phyloP scores from a whole-genome alignment of 805 yeast species.

The Wickerhamiella dianesei region DNA sequence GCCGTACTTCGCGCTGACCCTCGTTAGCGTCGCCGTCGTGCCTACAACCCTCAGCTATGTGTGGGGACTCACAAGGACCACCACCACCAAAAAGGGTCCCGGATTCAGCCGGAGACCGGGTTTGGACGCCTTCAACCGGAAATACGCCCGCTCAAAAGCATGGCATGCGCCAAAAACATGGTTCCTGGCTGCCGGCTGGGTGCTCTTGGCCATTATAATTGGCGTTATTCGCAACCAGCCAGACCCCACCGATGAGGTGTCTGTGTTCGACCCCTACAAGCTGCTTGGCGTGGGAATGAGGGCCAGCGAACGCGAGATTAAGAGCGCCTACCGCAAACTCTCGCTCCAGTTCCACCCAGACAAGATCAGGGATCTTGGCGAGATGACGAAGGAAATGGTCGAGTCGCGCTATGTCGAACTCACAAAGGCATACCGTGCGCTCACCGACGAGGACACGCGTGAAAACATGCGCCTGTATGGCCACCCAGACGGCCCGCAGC shows the following conservation, averaged over 20 bases:
- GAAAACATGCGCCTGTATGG: constrained; percentile 80
- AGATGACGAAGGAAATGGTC: constrained; percentile 45
- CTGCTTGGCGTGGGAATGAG: constrained; percentile 58
- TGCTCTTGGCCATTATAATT: constrained; percentile 32
- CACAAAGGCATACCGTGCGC: constrained; percentile 84
- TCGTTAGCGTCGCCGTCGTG: constrained; percentile 49
- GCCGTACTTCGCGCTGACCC: constrained; percentile 79
- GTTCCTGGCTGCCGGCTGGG: constrained; percentile 46
- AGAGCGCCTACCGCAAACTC: constrained; percentile 70
- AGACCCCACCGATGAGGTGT: constrained; percentile 17
- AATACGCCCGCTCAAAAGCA: neutral
- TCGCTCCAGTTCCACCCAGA: constrained; percentile 90
- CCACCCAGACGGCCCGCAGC: constrained; percentile 97
- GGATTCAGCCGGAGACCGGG: neutral
- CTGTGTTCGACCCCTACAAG: constrained; percentile 75
- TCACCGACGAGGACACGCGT: constrained; percentile 77
- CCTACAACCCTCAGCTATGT: constrained; percentile 43
- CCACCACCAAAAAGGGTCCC: neutral
- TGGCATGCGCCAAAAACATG: neutral
- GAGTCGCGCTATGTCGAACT: constrained; percentile 71
- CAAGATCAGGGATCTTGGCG: constrained; percentile 44
- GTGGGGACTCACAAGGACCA: constrained; percentile 6
- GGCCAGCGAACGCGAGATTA: constrained; percentile 65
- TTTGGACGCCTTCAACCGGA: neutral
- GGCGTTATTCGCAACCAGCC: constrained; percentile 25